Evolutionary conservation across 352 stramenopile species (phyloP), one percentile per base, ranked within the genome.

Genomic region (Phytophthora colocasiae): DNA sequence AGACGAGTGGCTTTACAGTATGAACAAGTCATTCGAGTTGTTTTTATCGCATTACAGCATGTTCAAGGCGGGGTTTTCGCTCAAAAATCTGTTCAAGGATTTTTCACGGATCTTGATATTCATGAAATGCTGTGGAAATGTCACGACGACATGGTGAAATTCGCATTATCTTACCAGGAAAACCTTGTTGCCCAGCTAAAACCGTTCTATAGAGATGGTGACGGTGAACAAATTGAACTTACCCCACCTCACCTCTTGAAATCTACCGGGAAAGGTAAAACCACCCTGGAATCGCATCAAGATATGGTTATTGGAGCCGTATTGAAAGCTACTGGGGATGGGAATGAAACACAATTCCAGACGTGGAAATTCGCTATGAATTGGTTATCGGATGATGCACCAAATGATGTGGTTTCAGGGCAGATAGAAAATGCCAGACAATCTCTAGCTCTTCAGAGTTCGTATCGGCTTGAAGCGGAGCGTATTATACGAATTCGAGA

Each of bases 311-410:
- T 72, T 6, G 64, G 64, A 1, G 51, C 40, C 29, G 32, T 44
- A 31, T 6, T 68, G n/a, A 63, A 56, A 31, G 47, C 43, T 12
- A 2, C 22, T 22, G 19, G n/a, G 15, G 8, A 4, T 29, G 32
- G 38, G 19, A 14, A 49, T 11, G 29, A 59, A 27, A 40, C 29
- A 2, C 38, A 56, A 34, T 58, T 67, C n/a, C 57, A 72, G 47
- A 39, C 34, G 8, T 72, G 64, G 64, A 72, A 68, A 15, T 50
- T 68, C 39, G 50, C 57, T 2, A 43, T 59, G 9, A 63, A 66
- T 8, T 54, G 26, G 34, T n/a, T 56, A 4, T n/a, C 14, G 9
- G 22, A 66, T 17, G 36, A 31, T 48, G 17, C 0, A 11, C 15
- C 8, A 2, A 36, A 36, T 11, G 56, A 61, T 3, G 0, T 53